phyloP scores from a whole-genome alignment of 2,329 filamentous ascomycete genomes.

The Fusarium tupiense region DNA sequence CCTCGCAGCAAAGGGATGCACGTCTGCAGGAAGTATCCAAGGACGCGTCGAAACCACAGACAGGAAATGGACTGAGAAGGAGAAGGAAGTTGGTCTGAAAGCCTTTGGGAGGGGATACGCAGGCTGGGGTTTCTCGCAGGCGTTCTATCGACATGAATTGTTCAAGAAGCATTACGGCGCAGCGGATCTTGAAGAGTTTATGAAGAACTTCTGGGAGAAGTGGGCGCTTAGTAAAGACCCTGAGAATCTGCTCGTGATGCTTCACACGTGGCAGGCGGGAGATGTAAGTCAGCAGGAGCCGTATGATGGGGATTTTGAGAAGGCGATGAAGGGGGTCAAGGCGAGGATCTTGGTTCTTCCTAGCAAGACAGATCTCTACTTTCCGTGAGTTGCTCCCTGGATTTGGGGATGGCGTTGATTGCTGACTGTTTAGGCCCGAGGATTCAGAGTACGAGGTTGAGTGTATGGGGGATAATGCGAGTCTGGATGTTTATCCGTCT shows the following conservation, averaged over 20 bases:
- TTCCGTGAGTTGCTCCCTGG: conserved; percentile 57
- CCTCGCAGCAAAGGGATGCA: conserved; percentile 50
- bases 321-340: conserved; percentile 74
- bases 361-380: conserved; percentile 79
- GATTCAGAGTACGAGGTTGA: conserved; percentile 80
- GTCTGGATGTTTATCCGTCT: conserved; percentile 51
- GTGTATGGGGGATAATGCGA: conserved; percentile 50
- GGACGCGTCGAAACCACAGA: conserved; percentile 40
- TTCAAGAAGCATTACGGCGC: conserved; percentile 73
- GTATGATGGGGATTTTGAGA: conserved; percentile 73
- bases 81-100: conserved; percentile 61
- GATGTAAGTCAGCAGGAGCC: conserved; percentile 75
- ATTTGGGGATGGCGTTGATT: fast-evolving
- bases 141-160: conserved; percentile 79
- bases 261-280: conserved; percentile 81
- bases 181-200: conserved; percentile 76
- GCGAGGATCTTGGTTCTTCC: conserved; percentile 78
- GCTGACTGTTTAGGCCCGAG: conserved; percentile 60
- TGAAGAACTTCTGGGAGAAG: conserved; percentile 78
- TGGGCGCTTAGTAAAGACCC: conserved; percentile 80
- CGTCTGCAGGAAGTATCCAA: conserved; percentile 60
- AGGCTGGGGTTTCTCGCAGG: conserved; percentile 83
- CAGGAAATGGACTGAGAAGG: conserved; percentile 53
- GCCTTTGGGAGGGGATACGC: conserved; percentile 81
- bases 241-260: conserved; percentile 78